Evolutionary conservation across 805 yeast genomes (phyloP), one percentile per base, ranked within the genome.

Genomic region (Pachysolen tannophilus): DNA sequence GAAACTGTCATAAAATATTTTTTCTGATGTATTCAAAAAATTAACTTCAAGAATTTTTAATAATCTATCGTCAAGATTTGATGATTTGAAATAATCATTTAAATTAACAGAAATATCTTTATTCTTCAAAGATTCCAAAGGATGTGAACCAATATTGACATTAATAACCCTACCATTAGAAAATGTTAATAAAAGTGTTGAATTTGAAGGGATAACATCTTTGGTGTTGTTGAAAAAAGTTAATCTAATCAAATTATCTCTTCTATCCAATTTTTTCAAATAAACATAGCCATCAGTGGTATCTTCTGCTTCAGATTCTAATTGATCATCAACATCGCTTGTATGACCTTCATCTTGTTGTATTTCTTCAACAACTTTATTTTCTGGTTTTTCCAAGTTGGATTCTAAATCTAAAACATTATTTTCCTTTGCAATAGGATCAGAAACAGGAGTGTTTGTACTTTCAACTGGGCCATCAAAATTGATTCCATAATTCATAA

Each of bases 181-280:
- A 25, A 33, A 33, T 19, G 19, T 16, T 6, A 32, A 26, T 14
- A 26, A 11, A n/a, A 32, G 14, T 4, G 30, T 29, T 6, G 35
- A 30, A n/a, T 30, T 27, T 27, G 27, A 16, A 10, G 35, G 39
- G 17, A 31, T 25, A n/a, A n/a, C n/a, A n/a, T n/a, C n/a, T n/a
- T n/a, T n/a, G n/a, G n/a, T n/a, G n/a, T n/a, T n/a, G n/a, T n/a
- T n/a, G n/a, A n/a, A n/a, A n/a, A n/a, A n/a, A n/a, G n/a, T n/a
- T n/a, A n/a, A n/a, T n/a, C n/a, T n/a, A n/a, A n/a, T n/a, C n/a
- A n/a, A n/a, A n/a, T n/a, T n/a, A n/a, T n/a, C n/a, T n/a, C n/a
- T n/a, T n/a, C n/a, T n/a, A n/a, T n/a, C n/a, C n/a, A n/a, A n/a
- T n/a, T n/a, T n/a, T n/a, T n/a, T n/a, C n/a, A n/a, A n/a, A n/a